Conservation (phyloP, 2,329 filamentous ascomycete species). For the Aureobasidium pullulans region DNA sequence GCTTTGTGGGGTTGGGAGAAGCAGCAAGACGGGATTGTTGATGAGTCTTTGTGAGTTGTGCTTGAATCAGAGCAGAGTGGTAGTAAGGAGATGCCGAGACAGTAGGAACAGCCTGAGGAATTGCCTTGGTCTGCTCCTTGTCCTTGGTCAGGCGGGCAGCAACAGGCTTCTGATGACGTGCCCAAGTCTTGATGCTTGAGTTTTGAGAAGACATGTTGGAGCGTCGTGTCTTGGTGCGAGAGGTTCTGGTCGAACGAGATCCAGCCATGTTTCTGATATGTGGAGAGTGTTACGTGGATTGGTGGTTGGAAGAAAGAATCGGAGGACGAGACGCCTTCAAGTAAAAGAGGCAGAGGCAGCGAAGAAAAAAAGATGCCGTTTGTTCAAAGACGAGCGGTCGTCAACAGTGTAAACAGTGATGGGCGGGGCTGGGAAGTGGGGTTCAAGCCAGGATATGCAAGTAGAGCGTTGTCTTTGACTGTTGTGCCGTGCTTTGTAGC, state of each 20-base stretch:
- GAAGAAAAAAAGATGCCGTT: slow-evolving; percentile 3
- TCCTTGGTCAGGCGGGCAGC: background rate
- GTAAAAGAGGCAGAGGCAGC: slow-evolving; percentile 1
- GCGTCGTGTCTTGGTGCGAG: slow-evolving; percentile 12
- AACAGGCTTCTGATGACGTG: slow-evolving; percentile 9
- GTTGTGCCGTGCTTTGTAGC: slow-evolving; percentile 5
- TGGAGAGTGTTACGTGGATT: background rate
- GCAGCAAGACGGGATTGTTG: slow-evolving; percentile 1
- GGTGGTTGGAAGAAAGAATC: slow-evolving; percentile 9
- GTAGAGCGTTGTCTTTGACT: background rate
- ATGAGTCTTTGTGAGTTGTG: slow-evolving; percentile 6
- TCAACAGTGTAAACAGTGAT: slow-evolving; percentile 14
- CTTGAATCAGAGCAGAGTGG: slow-evolving; percentile 6
- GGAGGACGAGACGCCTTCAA: slow-evolving; percentile 8
- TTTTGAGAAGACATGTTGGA: slow-evolving; percentile 6
- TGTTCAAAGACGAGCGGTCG: slow-evolving; percentile 1
- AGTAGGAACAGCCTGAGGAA: background rate
- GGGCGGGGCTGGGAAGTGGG: slow-evolving; percentile 13
- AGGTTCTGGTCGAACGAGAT: background rate
- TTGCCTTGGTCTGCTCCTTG: background rate
- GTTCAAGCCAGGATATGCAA: slow-evolving; percentile 10
- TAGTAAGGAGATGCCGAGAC: background rate
- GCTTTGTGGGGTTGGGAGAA: background rate
- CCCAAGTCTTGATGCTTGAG: slow-evolving; percentile 8
- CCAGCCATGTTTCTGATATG: slow-evolving; percentile 5